Conservation (phyloP, 1,284 basidiomycete species). For the Chondrostereum purpureum region DNA sequence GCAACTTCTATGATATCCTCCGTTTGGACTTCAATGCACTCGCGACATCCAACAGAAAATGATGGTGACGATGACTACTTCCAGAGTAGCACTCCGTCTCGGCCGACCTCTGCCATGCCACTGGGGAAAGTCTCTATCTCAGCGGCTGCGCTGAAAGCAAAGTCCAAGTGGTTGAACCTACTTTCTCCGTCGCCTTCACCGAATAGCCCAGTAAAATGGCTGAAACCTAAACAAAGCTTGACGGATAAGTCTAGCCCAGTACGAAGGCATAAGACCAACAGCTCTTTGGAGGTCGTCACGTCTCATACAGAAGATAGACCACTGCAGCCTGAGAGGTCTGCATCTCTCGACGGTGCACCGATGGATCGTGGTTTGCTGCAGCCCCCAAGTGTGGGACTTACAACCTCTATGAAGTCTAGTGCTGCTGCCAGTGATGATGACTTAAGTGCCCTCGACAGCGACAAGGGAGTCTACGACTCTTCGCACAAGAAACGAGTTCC, state of each 20-base stretch:
- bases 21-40: conserved; percentile 41
- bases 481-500: conserved; percentile 77
- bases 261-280: conserved; percentile 6
- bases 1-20: conserved; percentile 48
- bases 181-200: conserved; percentile 34
- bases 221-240: conserved; percentile 18
- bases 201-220: conserved; percentile 26
- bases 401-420: conserved; percentile 30
- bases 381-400: conserved; percentile 33
- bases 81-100: conserved; percentile 19
- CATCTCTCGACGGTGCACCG: conserved; percentile 15
- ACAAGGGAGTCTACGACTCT: conserved; percentile 67
- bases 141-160: conserved; percentile 49
- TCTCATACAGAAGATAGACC: not conserved
- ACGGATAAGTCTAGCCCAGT: conserved; percentile 12
- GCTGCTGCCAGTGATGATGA: conserved; percentile 23
- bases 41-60: conserved; percentile 32
- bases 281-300: conserved; percentile 4
- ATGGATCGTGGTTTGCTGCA: conserved; percentile 22
- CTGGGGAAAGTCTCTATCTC: conserved; percentile 38
- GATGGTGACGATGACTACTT: conserved; percentile 40
- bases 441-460: conserved; percentile 34
- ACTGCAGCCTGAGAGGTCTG: conserved; percentile 11
- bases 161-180: conserved; percentile 49
- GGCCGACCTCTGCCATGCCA: conserved; percentile 25